These are phyloP conservation scores for Candida pseudofarinosa DNA, from an alignment of 805 yeast genomes.

Conservation along the genomic window DNA sequence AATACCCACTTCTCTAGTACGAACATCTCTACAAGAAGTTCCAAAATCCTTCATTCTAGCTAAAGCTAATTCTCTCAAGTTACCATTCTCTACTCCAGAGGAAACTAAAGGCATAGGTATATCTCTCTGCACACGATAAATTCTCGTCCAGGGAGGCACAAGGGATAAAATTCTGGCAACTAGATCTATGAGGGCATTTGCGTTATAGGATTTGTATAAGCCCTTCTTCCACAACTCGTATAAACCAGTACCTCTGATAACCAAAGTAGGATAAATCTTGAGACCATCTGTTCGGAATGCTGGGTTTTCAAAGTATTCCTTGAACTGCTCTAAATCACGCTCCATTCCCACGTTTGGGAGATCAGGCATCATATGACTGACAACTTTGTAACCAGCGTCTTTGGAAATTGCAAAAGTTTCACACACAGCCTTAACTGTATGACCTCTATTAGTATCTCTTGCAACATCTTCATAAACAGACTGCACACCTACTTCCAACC, in stretches of 20 bases:
- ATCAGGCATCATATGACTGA: constrained; percentile 99
- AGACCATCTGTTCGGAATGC: constrained; percentile 96
- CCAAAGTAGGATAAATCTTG: constrained; percentile 92
- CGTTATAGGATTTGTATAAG: constrained; percentile 87
- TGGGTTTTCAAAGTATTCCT: constrained; percentile 95
- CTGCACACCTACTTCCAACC: constrained; percentile 96
- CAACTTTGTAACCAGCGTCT: constrained; percentile 97
- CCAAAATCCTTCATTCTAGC: constrained; percentile 99
- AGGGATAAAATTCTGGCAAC: constrained; percentile 94
- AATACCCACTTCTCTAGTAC: constrained; percentile 97
- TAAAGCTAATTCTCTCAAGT: constrained; percentile 87
- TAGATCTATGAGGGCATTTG: constrained; percentile 87
- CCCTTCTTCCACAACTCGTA: constrained; percentile 98
- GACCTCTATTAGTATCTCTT: constrained; percentile 96
- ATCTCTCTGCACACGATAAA: constrained; percentile 96
- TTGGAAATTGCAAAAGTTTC: constrained; percentile 95
- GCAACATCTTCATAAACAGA: constrained; percentile 98
- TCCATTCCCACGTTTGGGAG: constrained; percentile 98
- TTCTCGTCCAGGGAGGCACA: constrained; percentile 99
- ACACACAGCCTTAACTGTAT: constrained; percentile 92
- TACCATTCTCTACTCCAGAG: constrained; percentile 97
- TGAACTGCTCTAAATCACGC: constrained; percentile 91
- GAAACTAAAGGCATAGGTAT: constrained; percentile 98
- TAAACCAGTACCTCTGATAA: constrained; percentile 94
- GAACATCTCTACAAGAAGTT: constrained; percentile 89